Percentiles rank a stretch among this genome's conserved stretches.
These are phyloP conservation scores for Holtermannia corniformis DNA, from an alignment of 768 basidiomycete genomes.

Conservation along the genomic window DNA sequence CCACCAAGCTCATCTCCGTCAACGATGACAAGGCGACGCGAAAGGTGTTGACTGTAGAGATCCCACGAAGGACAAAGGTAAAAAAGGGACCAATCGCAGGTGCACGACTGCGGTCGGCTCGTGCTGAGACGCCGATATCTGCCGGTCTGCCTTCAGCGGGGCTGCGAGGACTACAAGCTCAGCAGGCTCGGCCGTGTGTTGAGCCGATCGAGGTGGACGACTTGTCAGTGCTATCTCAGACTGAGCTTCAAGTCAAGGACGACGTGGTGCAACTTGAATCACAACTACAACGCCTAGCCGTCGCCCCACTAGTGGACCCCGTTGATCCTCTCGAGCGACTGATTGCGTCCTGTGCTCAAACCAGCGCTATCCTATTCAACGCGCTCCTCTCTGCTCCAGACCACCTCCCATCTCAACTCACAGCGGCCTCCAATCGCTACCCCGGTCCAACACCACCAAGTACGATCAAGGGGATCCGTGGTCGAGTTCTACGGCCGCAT, in stretches of 20 bases:
- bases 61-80: background rate
- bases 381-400: background rate
- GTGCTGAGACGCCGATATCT: background rate
- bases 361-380: background rate
- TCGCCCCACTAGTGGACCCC: background rate
- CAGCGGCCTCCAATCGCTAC: background rate
- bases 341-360: too few species aligned
- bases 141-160: background rate
- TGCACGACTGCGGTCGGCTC: background rate
- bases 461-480: background rate
- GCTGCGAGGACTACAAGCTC: background rate
- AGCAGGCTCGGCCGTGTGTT: background rate
- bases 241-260: background rate
- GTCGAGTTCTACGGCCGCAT: background rate
- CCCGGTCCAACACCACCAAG: background rate
- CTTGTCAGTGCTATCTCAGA: too few species aligned
- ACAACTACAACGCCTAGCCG: background rate
- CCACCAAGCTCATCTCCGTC: background rate
- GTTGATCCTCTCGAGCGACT: background rate
- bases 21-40: background rate
- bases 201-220: background rate
- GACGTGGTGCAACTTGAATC: background rate
- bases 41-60: background rate
- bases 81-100: too few species aligned
- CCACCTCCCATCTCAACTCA: constrained; percentile 1